Evolutionary conservation across 192 early-diverging fungal genomes (phyloP), one percentile per base, ranked within the genome.

Genomic region (Podila verticillata): DNA sequence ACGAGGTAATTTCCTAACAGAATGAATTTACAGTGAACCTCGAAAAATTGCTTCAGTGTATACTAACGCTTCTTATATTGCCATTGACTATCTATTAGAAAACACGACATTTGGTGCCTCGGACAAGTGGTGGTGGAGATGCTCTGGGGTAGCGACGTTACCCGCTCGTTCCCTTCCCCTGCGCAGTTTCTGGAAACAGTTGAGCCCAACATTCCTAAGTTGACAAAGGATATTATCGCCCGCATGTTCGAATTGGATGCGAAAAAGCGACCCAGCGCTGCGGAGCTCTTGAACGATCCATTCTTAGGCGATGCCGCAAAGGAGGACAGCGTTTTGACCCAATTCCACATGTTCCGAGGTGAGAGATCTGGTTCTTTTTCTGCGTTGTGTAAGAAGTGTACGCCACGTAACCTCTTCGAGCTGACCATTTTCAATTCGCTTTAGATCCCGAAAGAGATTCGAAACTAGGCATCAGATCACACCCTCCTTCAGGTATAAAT

Each of bases 71-170:
- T 34, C 3, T 24, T 31, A 24, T 10, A 26, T 57, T 48, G 62
- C 28, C 22, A 24, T 12, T 54, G 51, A 54, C 51, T 2, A 54
- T 26, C 0, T 15, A 54, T 24, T 54, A 67, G 89, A 57, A 93
- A 93, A 59, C 93, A 93, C 72, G 93, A 95, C 73, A 87, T 95
- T 20, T 95, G 91, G 89, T 91, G 89, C 49, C 81, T 88, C 1
- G 92, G 92, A 22, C 74, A 92, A 19, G 84, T 91, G 0, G 88
- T 89, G 19, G 68, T 93, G 48, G 89, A 92, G 57, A 95, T 95
- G 93, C 65, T 89, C 6, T 87, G 90, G 77, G 93, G 93, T 17
- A 65, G 83, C 15, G 91, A 92, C 28, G 79, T 84, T 1, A 83
- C 90, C 28, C 74, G 68, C 22, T 72, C 81, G 26, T 91, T 89